Evolutionary conservation across 2,329 filamentous ascomycete species (phyloP), one percentile per base, ranked within the genome.

Genomic region (Apiospora saccharicola): DNA sequence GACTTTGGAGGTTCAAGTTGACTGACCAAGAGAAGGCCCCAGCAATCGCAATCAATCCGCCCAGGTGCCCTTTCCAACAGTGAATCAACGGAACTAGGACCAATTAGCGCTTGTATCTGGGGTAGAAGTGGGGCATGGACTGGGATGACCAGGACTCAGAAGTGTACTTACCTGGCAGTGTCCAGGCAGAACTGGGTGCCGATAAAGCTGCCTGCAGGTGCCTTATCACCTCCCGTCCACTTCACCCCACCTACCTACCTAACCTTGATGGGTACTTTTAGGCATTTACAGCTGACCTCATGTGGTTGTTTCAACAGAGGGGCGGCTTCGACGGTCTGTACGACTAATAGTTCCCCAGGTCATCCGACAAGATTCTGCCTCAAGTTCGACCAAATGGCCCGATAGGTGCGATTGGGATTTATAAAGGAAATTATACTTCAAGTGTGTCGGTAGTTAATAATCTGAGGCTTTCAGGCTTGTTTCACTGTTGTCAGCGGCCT

Each of bases 21-120:
- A 41, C 57, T 64, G 34, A 64, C 34, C 34, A 41, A 24, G 22
- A n/a, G 19, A 41, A 19, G 57, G 19, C 30, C 53, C 53, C 22
- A 37, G 34, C 34, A n/a, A 26, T 51, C n/a, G 49, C n/a, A 34
- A 12, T 22, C 57, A 34, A 12, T 22, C 57, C 30, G 22, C 34
- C 57, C 57, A 64, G 57, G 19, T 64, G 57, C 57, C 19, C 57
- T 41, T 64, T 19, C 57, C 57, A 64, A 64, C 57, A 64, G 34
- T 19, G 34, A 64, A 41, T 64, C 34, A 14, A 22, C 24, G 57
- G 57, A 41, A 41, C 57, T 41, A 64, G 57, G 57, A n/a, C 57
- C 57, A 64, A 64, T 64, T 64, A 64, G 30, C 57, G 57, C 57
- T n/a, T 19, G 57, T 64, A 24, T 64, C 57, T 64, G 57, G 57